Base-by-base conservation (phyloP, 1,139 yeast genomes). In the Groenewaldozyma auringiensis region DNA sequence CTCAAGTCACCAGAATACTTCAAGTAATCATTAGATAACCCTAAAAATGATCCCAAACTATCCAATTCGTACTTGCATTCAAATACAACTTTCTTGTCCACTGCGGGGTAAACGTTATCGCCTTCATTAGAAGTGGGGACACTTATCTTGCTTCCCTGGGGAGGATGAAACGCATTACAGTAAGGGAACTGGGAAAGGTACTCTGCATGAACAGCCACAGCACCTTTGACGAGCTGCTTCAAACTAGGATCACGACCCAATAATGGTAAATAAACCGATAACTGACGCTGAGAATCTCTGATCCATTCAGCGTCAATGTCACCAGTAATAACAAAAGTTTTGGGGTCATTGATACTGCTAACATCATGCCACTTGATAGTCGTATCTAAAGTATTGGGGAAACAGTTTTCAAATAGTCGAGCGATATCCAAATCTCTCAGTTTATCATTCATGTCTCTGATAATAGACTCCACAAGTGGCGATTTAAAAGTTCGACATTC, bases 141-240 rank as follows among this genome's bases (percentile, higher is more conserved):
- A 41, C 65, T 68, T 21, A 83, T 73, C 0, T 73, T 72, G 2
- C 86, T 76, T 2, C 70, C 74, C 0, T 73, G 71, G 0, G 95
- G 95, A 2, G 95, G 94, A 56, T 87, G 94, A 68, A 85, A 87
- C 0, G 95, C 95, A 62, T 87, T 87, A 65, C 96, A 87, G 62
- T 84, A 87, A 0, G 95, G 95, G 6, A 82, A 75, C 33, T 67
- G 68, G 31, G 67, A 55, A 14, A 87, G 69, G 56, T 75, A 84
- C 21, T 71, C 66, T 0, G 87, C 83, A 61, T 87, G 96, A 20
- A 88, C 84, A 50, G 79, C 75, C 46, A 87, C 83, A 1, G 95
- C 94, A 3, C 96, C 96, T 48, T 68, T 69, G 36, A 87, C 72
- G 58, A 87, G 64, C 35, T 69, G 68, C 50, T 68, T 63, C 46